phyloP scores from a whole-genome alignment of 805 yeast species.

The Torulaspora maleeae region DNA sequence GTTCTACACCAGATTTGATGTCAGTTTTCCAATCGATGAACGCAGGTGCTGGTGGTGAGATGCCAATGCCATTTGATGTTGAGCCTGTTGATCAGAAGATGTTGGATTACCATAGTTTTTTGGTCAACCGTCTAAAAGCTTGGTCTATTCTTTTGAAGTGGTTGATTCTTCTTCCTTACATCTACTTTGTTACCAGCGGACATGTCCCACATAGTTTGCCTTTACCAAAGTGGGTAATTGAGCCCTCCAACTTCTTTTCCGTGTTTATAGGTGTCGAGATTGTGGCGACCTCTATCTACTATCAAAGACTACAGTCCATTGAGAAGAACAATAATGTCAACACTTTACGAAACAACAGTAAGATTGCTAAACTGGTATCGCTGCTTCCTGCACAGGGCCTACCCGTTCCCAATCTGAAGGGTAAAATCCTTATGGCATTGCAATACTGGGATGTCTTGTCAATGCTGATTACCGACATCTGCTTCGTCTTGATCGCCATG shows the following conservation, averaged over 20 bases:
- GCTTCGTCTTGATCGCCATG: constrained; percentile 31
- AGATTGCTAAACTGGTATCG: constrained; percentile 28
- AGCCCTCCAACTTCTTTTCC: constrained; percentile 33
- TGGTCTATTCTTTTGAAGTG: constrained; percentile 32
- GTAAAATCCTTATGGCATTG: constrained; percentile 24
- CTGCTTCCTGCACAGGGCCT: constrained; percentile 35
- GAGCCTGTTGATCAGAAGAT: constrained; percentile 26
- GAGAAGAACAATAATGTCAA: constrained; percentile 27
- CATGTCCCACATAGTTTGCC: neutral
- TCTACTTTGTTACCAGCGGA: constrained; percentile 25
- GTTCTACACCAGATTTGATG: constrained; percentile 9
- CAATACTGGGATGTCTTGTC: constrained; percentile 36
- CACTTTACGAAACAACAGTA: constrained; percentile 28
- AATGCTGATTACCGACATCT: constrained; percentile 32
- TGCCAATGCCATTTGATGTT: constrained; percentile 6
- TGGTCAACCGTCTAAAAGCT: constrained; percentile 31
- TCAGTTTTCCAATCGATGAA: constrained; percentile 10
- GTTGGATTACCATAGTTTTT: constrained; percentile 27
- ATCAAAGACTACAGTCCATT: constrained; percentile 26
- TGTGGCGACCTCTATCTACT: constrained; percentile 33
- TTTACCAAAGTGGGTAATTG: constrained; percentile 11
- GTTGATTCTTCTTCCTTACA: constrained; percentile 31
- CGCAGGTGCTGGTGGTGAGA: constrained; percentile 6
- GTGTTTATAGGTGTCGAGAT: constrained; percentile 35
- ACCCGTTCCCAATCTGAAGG: constrained; percentile 30